Conservation (phyloP, 768 basidiomycete species). For the Paxillus involutus region DNA sequence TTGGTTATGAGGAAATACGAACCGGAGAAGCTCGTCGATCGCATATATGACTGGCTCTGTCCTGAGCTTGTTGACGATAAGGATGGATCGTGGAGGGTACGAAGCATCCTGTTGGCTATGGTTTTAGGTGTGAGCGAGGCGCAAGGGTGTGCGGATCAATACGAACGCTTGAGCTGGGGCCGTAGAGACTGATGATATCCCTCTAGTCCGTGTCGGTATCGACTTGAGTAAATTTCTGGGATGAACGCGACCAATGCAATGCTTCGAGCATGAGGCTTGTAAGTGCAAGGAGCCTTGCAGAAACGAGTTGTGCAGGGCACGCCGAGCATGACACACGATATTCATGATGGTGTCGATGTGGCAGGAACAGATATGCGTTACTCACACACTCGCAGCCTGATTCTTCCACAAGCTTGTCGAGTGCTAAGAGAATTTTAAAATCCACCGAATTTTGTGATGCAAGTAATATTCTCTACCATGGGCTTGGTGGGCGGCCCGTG, state of each 20-base stretch:
- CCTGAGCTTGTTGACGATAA: conserved; percentile 80
- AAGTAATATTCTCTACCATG: too few species aligned
- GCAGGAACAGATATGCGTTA: conserved; percentile 1
- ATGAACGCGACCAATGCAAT: not conserved
- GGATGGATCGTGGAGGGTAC: conserved; percentile 58
- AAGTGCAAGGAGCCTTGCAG: conserved; percentile 6
- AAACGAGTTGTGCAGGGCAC: conserved; percentile 23
- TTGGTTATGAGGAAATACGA: conserved; percentile 20
- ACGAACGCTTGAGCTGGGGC: conserved; percentile 20
- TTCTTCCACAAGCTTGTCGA: too few species aligned
- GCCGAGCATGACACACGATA: conserved; percentile 16
- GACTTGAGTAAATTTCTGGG: not conserved
- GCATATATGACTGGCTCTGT: conserved; percentile 76
- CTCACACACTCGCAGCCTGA: not conserved
- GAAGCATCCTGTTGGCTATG: conserved; percentile 22
- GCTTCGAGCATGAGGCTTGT: conserved; percentile 2
- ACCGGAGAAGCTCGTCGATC: conserved; percentile 74
- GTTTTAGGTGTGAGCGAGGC: conserved; percentile 24
- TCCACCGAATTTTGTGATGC: too few species aligned
- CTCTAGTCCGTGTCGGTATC: conserved; percentile 7
- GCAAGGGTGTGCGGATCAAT: conserved; percentile 4
- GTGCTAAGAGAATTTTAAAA: too few species aligned
- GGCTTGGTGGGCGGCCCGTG: too few species aligned
- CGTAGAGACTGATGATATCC: conserved; percentile 12
- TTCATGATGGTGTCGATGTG: conserved; percentile 17